A percentile compares a stretch with the other conserved stretches of the same genome.
phyloP scores from a whole-genome alignment of 768 basidiomycete species.

The Lentinula boryana region DNA sequence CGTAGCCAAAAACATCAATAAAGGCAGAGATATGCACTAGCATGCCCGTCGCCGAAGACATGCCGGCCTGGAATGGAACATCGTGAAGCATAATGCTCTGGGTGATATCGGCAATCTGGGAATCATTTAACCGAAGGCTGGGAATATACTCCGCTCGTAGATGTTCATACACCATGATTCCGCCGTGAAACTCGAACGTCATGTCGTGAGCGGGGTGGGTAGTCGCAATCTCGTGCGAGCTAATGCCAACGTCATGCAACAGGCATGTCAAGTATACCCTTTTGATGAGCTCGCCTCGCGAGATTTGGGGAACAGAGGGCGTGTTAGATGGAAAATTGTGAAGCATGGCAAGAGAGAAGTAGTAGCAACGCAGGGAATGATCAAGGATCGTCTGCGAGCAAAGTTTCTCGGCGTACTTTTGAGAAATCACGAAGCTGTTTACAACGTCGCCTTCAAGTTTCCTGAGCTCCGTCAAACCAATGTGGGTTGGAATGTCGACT shows the following conservation, averaged over 20 bases:
- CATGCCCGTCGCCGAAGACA: slow-evolving; percentile 11
- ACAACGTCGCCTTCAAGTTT: not conserved
- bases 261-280: slow-evolving; percentile 11
- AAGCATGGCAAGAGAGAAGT: not conserved
- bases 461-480: not conserved
- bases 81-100: slow-evolving; percentile 17
- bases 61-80: slow-evolving; percentile 9
- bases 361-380: not conserved
- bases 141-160: slow-evolving; percentile 6
- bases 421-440: not conserved
- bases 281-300: not conserved
- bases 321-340: not conserved
- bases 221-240: not conserved
- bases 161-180: slow-evolving; percentile 13
- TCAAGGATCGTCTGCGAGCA: not conserved
- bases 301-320: not conserved
- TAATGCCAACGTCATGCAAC: slow-evolving; percentile 13
- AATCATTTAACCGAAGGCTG: not conserved
- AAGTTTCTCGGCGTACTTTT: not conserved
- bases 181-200: slow-evolving; percentile 13
- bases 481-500: not conserved
- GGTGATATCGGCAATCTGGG: slow-evolving; percentile 13
- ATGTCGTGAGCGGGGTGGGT: slow-evolving; percentile 11
- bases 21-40: slow-evolving; percentile 11
- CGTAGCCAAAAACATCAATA: slow-evolving; percentile 14